These are phyloP conservation scores for Perkinsela sp. DNA, from an alignment of 208 protist genomes.

Conservation along the genomic window DNA sequence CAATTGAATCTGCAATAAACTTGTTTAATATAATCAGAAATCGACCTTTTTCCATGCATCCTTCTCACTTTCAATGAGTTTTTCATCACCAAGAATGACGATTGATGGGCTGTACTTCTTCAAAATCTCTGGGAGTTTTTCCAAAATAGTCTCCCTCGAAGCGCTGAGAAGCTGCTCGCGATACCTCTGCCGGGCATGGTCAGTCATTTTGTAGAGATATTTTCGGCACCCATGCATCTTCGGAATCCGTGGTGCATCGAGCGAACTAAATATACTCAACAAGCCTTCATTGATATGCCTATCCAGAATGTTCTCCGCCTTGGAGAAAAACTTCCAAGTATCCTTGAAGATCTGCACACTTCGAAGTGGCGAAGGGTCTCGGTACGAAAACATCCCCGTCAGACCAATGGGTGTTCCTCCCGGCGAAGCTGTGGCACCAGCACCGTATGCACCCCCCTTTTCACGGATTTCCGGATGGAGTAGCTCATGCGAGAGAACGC, in stretches of 20 bases:
- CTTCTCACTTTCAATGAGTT: background rate
- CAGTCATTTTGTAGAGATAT: constrained; percentile 17
- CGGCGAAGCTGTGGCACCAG: constrained; percentile 18
- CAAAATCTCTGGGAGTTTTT: background rate
- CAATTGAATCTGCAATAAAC: no score
- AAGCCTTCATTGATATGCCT: constrained; percentile 41
- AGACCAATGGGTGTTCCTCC: constrained; percentile 33
- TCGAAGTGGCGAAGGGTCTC: constrained; percentile 33
- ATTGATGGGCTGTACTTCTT: background rate
- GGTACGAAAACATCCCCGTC: constrained; percentile 46
- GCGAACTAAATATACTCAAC: constrained; percentile 37
- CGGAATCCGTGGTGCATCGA: constrained; percentile 50
- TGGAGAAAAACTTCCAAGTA: constrained; percentile 21
- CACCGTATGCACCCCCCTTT: constrained; percentile 62
- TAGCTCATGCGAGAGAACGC: constrained; percentile 42
- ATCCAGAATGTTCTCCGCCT: constrained; percentile 18
- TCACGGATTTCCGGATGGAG: constrained; percentile 57
- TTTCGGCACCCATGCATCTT: constrained; percentile 40
- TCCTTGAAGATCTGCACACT: constrained; percentile 31
- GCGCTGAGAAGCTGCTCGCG: constrained; percentile 3
- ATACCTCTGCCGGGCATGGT: background rate
- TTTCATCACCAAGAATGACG: background rate
- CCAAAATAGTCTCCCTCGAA: constrained; percentile 1
- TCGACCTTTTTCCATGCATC: background rate
- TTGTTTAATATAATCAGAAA: background rate